Percentiles rank a stretch among this genome's conserved stretches.
These are phyloP conservation scores for Cucurbita pepo DNA, from an alignment of 306 rosid genomes.

Conservation along the genomic window DNA sequence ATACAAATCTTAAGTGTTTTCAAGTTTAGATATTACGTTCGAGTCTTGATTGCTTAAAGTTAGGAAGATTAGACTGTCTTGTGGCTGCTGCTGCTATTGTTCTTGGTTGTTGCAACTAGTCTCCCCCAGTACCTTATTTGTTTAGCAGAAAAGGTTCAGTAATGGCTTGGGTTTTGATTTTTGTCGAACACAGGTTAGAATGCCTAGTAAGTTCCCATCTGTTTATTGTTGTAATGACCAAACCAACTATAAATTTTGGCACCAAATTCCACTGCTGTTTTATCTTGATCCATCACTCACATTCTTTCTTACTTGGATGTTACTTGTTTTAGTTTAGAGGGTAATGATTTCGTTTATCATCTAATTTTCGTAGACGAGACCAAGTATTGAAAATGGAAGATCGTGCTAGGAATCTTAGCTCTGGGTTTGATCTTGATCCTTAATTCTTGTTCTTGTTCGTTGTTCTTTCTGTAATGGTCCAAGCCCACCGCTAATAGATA, in stretches of 20 bases:
- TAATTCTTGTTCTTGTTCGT: too few species aligned
- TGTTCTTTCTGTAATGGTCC: too few species aligned
- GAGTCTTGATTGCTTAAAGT: background rate
- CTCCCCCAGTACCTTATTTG: background rate
- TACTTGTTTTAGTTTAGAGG: background rate
- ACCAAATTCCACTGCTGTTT: background rate
- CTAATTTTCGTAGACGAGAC: background rate
- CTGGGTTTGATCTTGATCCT: too few species aligned
- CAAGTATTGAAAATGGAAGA: background rate
- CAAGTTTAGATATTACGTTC: background rate
- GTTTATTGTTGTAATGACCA: background rate
- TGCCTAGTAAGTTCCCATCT: background rate
- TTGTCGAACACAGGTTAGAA: background rate
- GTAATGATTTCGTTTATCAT: background rate
- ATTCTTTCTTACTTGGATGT: background rate
- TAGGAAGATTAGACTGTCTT: background rate
- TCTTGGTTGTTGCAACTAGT: background rate
- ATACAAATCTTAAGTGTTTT: background rate
- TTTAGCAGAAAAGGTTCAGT: background rate
- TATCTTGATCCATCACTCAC: background rate
- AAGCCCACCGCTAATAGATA: too few species aligned
- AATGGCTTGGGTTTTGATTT: background rate
- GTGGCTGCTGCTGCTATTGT: background rate
- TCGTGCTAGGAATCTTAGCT: background rate
- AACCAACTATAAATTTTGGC: conserved; percentile 1